Base-by-base conservation (phyloP, 2,329 filamentous ascomycete genomes). In the Trichophyton equinum region DNA sequence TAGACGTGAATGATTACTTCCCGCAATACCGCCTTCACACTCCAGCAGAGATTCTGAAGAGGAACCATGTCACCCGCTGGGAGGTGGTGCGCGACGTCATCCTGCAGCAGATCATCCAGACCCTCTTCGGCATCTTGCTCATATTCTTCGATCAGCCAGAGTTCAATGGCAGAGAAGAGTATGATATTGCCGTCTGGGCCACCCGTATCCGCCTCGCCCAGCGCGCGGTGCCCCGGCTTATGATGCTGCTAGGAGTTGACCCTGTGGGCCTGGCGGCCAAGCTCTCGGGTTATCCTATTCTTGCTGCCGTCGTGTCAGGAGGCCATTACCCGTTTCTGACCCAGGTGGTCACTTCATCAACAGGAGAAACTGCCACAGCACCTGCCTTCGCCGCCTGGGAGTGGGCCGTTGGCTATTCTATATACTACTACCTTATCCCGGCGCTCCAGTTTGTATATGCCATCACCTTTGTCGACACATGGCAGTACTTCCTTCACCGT, bases 401-500 rank as follows among this genome's bases (percentile, higher is more conserved):
- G 75, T 70, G 95, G 49, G 65, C 80, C 33, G 74, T 84, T 38
- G 94, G 90, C 47, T 87, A 86, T 74, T 78, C 82, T 63, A 83
- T 96, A 65, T 97, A 97, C 77, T 87, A 88, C 80, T 76, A 85
- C 64, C 71, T 86, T 44, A 81, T 97, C 64, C 94, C 94, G 0
- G 81, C 78, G 2, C 60, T 92, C 57, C 92, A 97, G 73, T 88
- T 96, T 70, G 76, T 82, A 62, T 69, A 88, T 57, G 94, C 86
- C 25, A 82, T 92, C 63, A 76, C 83, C 65, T 79, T 95, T 65
- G 82, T 97, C 67, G 94, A 99, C 75, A 94, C 91, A 51, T 99
- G 94, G 94, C 92, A 99, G 73, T 99, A 99, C 77, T 96, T 96
- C 76, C 81, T 92, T 68, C 94, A 99, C 75, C 89, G 94, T 44